A percentile compares a stretch with the other conserved stretches of the same genome.
Conservation (phyloP, 495 filamentous ascomycete genomes). For the Penicillium verhagenii region DNA sequence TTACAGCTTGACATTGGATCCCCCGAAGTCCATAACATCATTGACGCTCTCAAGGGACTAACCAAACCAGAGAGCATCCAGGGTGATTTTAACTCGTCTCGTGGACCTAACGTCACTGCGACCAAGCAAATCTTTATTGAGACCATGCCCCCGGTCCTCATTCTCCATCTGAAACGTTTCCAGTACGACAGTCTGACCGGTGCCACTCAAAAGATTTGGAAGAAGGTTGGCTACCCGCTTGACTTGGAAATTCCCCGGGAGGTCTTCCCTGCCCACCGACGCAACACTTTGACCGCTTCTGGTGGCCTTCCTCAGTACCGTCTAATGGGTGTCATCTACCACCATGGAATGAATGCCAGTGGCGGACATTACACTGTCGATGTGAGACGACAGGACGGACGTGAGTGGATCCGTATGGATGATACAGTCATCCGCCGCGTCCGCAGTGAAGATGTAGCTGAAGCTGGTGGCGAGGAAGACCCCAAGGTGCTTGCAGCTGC, state of each 20-base stretch:
- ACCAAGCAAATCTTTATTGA: conserved; percentile 97
- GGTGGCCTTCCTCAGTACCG: conserved; percentile 75
- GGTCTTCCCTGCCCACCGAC: conserved; percentile 75
- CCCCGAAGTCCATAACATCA: conserved; percentile 80
- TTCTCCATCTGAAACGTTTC: conserved; percentile 95
- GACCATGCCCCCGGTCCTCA: conserved; percentile 85
- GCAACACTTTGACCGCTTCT: conserved; percentile 60
- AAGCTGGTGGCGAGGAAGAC: conserved; percentile 78
- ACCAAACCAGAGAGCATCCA: conserved; percentile 81
- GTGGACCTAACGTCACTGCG: conserved; percentile 71
- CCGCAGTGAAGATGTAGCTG: conserved; percentile 85
- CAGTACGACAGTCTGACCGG: conserved; percentile 84
- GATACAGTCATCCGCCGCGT: conserved; percentile 89
- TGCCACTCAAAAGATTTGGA: conserved; percentile 97
- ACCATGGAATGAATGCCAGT: conserved; percentile 93
- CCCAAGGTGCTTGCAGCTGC: conserved; percentile 65
- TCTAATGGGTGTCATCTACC: conserved; percentile 90
- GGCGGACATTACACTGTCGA: conserved; percentile 97
- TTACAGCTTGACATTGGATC: conserved; percentile 92
- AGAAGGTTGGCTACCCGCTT: conserved; percentile 91
- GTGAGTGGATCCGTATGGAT: conserved; percentile 93
- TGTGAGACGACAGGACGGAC: conserved; percentile 86
- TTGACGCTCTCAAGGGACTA: conserved; percentile 83
- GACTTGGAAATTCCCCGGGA: conserved; percentile 93
- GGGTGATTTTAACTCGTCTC: conserved; percentile 81